Evolutionary conservation across 495 filamentous ascomycete genomes (phyloP), one percentile per base, ranked within the genome.

Genomic region (Sporormia fimetaria): DNA sequence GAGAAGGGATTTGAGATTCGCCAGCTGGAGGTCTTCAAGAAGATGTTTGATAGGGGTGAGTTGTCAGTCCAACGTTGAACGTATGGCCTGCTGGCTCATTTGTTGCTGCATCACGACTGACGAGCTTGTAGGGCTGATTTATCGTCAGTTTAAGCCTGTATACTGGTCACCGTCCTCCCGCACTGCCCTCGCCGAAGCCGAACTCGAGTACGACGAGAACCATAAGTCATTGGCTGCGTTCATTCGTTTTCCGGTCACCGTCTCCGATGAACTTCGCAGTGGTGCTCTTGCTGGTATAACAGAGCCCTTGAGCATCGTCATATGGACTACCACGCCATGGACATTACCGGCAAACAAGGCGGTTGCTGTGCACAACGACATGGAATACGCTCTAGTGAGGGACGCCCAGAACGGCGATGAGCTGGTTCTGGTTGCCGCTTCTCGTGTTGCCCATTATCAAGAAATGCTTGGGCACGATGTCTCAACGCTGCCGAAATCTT

Each of bases 321-420:
- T 94, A 42, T 99, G 90, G 90, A 99, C 90, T 6, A 99, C 90
- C 0, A 96, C 88, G 2, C 92, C 90, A 0, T 99, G 90, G 90
- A 96, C 90, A 0, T 65, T 99, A 3, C 92, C 90, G 2, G 86
- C 92, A 12, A 99, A 99, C 57, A 72, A 73, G 50, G 87, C 81
- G 2, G 83, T 99, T 58, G 87, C 83, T 5, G 68, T 96, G 20
- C 71, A 80, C 47, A 57, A 73, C 2, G 73, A 78, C 11, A 47
- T 95, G 44, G 67, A 77, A 33, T 99, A 99, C 59, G 63, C 64
- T 18, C 63, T 95, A 36, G 62, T 92, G 23, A 58, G 69, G 45
- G 67, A 71, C 8, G 65, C 67, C 2, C 58, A 32, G n/a, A 25
- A 23, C 14, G 30, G 42, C 11, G 21, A 26, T 11, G 29, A 40